Evolutionary conservation across 371 early-diverging fungal species (phyloP).

Genomic region (Nematocida parisii): DNA sequence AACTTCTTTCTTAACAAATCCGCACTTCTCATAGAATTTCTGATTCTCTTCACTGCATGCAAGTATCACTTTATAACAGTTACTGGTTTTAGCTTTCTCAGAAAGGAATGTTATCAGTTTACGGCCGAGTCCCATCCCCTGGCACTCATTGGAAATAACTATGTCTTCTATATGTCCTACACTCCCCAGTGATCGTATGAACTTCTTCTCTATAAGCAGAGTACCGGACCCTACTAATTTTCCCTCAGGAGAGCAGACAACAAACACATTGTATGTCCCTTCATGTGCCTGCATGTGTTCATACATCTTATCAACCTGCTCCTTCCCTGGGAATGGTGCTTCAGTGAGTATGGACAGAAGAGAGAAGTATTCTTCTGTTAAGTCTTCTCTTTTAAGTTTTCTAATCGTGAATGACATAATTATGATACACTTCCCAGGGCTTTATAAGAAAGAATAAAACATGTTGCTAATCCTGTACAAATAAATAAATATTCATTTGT

Average conservation of each 20-base stretch:
- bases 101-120: constrained; percentile 70
- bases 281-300: constrained; percentile 72
- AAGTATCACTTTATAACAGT: constrained; percentile 77
- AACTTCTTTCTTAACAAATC: constrained; percentile 75
- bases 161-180: constrained; percentile 77
- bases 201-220: constrained; percentile 87
- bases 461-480: not conserved
- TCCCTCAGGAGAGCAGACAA: constrained; percentile 48
- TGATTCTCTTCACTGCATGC: constrained; percentile 81
- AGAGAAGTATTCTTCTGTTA: constrained; percentile 71
- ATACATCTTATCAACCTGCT: constrained; percentile 72
- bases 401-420: constrained; percentile 29
- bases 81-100: constrained; percentile 70
- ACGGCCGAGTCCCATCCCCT: constrained; percentile 77
- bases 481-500: not conserved
- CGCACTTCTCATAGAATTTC: constrained; percentile 85
- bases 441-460: not conserved
- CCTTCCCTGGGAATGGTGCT: constrained; percentile 75
- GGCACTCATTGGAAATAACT: constrained; percentile 82
- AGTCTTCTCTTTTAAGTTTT: constrained; percentile 56
- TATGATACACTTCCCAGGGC: not conserved
- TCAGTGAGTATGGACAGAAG: constrained; percentile 75
- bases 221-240: constrained; percentile 84
- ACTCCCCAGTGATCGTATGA: constrained; percentile 78
- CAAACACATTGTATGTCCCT: constrained; percentile 69